Percentiles rank a stretch among this genome's conserved stretches.
Conservation (phyloP, 352 stramenopile species). For the Pythium biforme region DNA sequence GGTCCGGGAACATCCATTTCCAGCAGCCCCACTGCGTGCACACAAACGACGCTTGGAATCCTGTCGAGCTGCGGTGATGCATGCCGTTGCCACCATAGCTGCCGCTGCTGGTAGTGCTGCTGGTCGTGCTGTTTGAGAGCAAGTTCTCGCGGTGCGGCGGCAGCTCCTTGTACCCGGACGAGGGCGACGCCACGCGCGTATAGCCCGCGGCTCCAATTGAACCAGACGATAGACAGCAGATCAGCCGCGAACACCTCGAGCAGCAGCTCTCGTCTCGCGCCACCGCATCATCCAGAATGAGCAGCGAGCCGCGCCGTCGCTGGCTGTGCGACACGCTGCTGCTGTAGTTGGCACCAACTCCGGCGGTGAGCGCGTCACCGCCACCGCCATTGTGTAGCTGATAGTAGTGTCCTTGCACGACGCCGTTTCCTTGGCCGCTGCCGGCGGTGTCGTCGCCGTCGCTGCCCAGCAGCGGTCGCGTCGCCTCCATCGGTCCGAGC, state of each 20-base stretch:
- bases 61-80: not conserved
- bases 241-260: slow-evolving; percentile 7
- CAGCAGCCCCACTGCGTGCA: slow-evolving; percentile 56
- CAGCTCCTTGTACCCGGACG: slow-evolving; percentile 17
- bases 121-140: slow-evolving; percentile 17
- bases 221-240: slow-evolving; percentile 7
- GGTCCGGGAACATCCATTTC: slow-evolving; percentile 61
- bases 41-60: slow-evolving; percentile 1
- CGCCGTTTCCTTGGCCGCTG: slow-evolving; percentile 16
- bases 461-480: slow-evolving; percentile 43
- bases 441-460: slow-evolving; percentile 32
- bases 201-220: not conserved
- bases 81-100: not conserved
- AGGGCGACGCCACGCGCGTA: slow-evolving; percentile 12
- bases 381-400: slow-evolving; percentile 4
- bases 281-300: slow-evolving; percentile 3
- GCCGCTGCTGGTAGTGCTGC: slow-evolving; percentile 12
- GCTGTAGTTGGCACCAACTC: too few species aligned
- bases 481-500: slow-evolving; percentile 45
- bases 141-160: slow-evolving; percentile 5
- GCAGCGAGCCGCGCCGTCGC: slow-evolving; percentile 6
- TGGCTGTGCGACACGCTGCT: not conserved
- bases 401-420: slow-evolving; percentile 3
- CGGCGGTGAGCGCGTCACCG: not conserved
- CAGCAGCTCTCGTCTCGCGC: slow-evolving; percentile 4